Base-by-base conservation (phyloP, 192 early-diverging fungal species). In the Mortierella hygrophila region DNA sequence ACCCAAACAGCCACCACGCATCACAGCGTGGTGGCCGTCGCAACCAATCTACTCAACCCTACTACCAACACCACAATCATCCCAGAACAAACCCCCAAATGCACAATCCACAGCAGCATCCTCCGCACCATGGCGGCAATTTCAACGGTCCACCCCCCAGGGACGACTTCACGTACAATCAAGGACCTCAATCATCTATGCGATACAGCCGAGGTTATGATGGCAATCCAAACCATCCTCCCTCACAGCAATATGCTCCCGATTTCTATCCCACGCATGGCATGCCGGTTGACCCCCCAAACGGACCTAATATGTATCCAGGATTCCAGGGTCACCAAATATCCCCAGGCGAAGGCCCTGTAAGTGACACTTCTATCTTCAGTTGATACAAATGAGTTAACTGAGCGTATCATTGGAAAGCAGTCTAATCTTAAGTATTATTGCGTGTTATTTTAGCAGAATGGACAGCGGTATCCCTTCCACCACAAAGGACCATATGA, bases 21-120 rank as follows among this genome's bases (percentile, higher is more conserved):
- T 72, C 75, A 7, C 55, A 74, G 29, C 82, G 82, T 26, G 76
- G 76, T 6, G 81, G 82, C 16, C 82, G 82, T 38, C 82, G 82
- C 4, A 74, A 75, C 44, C 72, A 71, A 37, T 35, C 69, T 29
- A 68, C 82, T 20, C 73, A 78, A 16, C 46, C 63, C 15, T 74
- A 86, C n/a, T 76, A 68, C 5, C 84, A 86, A 26, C 78, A 76
- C 42, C 75, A 70, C 26, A 70, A 77, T 68, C 84, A 86, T 38
- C 38, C 84, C 35, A 71, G 84, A 35, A 81, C 78, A 20, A 75
- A 86, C 52, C 79, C 84, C 10, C 84, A 80, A 18, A 54, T 74
- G 70, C 84, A 86, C 46, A 38, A 37, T 32, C 23, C 69, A 37
- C 75, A 69, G 10, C 63, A 76, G 8, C 78, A 77, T 60, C 76